These are phyloP conservation scores for Claviceps digitariae DNA, from an alignment of 2,329 filamentous ascomycete species.

Conservation along the genomic window DNA sequence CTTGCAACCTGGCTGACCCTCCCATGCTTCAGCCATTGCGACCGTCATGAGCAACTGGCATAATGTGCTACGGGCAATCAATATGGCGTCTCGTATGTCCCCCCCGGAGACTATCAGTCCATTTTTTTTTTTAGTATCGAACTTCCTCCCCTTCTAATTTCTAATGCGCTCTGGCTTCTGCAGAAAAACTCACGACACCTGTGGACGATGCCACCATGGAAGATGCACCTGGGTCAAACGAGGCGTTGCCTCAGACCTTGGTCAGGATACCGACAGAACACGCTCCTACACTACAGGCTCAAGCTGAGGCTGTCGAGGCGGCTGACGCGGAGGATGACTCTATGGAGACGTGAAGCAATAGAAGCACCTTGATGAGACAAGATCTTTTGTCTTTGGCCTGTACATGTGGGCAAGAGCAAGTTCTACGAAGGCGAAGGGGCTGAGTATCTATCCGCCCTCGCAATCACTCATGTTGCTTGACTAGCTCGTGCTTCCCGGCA, in stretches of 20 bases:
- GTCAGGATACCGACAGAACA: conserved; percentile 78
- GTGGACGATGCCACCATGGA: conserved; percentile 23
- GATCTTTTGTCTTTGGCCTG: neutral
- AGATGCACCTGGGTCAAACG: conserved; percentile 22
- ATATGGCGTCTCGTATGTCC: conserved; percentile 72
- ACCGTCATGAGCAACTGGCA: conserved; percentile 81
- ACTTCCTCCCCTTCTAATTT: too few species aligned
- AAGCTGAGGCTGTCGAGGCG: conserved; percentile 38
- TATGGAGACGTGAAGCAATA: conserved; percentile 1
- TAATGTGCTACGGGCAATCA: conserved; percentile 70
- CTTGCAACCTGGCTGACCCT: conserved; percentile 10
- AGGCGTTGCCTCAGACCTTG: conserved; percentile 63
- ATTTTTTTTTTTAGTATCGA: too few species aligned
- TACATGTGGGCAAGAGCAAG: neutral
- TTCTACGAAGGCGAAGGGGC: neutral
- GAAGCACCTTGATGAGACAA: neutral
- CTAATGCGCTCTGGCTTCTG: conserved; percentile 7
- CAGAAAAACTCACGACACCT: conserved; percentile 58
- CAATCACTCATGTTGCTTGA: neutral
- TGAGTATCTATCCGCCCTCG: neutral
- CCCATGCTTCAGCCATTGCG: conserved; percentile 51
- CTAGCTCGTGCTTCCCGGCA: neutral
- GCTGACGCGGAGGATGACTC: conserved; percentile 25
- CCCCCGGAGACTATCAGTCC: too few species aligned
- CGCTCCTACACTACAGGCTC: conserved; percentile 48